Evolutionary conservation across 352 stramenopile species (phyloP), one percentile per base, ranked within the genome.

Genomic region (Elongisporangium undulatum): DNA sequence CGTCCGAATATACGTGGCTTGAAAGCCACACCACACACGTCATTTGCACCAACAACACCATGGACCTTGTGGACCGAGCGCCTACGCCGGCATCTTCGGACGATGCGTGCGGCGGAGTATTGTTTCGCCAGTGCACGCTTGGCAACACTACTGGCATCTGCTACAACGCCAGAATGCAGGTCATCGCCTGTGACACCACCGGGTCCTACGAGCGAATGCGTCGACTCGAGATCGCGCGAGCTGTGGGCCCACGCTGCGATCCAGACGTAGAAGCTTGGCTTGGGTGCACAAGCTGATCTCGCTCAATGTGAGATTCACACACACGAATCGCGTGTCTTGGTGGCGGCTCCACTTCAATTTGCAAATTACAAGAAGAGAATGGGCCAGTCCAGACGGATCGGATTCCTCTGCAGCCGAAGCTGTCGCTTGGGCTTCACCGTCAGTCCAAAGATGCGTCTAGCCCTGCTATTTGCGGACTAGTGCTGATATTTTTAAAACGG

Each of bases 101-200:
- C 13, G 60, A 67, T n/a, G 51, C 73, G 0, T 77, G 72, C 26
- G 58, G 49, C 2, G 67, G 67, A 0, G 48, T 67, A 17, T 49
- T 75, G 51, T 79, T 70, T 56, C 67, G 62, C 8, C 53, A 74
- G 34, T 78, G 74, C 51, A 51, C 63, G 9, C 17, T 71, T 19
- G 59, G 64, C 13, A 64, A 54, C 0, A 51, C n/a, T 2, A 53
- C 58, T 0, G 74, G 72, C 0, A 79, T 84, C 21, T 81, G 72
- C 61, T 77, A 75, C 59, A 81, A 79, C 49, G 63, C 60, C 3
- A 62, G 72, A 1, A 79, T 84, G 72, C 69, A 79, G 38, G 67
- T 81, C 15, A 41, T 84, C 10, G 52, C 74, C 59, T 83, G 74
- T 53, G 62, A 77, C 53, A 64, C 75, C 12, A 66, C 64, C 9